Evolutionary conservation across 2,329 filamentous ascomycete species (phyloP), one percentile per base, ranked within the genome.

Genomic region (Pyrenophora tritici-repentis): DNA sequence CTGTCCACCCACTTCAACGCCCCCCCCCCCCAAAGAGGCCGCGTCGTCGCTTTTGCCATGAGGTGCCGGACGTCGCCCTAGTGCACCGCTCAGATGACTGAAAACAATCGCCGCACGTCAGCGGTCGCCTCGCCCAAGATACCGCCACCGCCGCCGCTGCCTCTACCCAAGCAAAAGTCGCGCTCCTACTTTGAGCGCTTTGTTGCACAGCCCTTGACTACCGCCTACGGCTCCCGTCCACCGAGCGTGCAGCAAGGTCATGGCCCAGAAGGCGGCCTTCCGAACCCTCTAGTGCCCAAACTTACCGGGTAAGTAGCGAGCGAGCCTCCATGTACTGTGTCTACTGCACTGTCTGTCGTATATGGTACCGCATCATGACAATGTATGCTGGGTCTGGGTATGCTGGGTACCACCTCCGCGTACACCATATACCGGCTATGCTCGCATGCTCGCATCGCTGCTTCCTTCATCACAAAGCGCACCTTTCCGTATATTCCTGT

Each of bases 171-270:
- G 58, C 57, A 58, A 55, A 53, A 53, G 56, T 48, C 52, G 36
- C 63, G 63, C 51, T 73, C 71, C 40, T 75, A 74, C 61, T 73
- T 76, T 63, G 79, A 80, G 59, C 76, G 81, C 59, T 78, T 83
- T 57, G 79, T 83, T 50, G 79, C 79, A 41, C 80, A 82, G 65
- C 79, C 80, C 16, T 80, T 83, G 66, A 65, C 68, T 35, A 66
- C 66, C 3, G 76, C 79, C 49, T 81, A 80, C 48, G 79, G 76
- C 59, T 81, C 80, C 55, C 75, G 81, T 39, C 80, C 81, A 29
- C 76, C 81, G 36, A 83, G 79, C 66, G 77, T 79, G 51, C 78
- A 81, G 62, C 42, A 34, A 16, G 73, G 75, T 43, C 68, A 66
- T 61, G 73, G 73, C 53, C 71, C 66, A 47, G 71, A 74, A 29